Base-by-base conservation (phyloP, 257 asterid genomes). In the Nicotiana attenuata region DNA sequence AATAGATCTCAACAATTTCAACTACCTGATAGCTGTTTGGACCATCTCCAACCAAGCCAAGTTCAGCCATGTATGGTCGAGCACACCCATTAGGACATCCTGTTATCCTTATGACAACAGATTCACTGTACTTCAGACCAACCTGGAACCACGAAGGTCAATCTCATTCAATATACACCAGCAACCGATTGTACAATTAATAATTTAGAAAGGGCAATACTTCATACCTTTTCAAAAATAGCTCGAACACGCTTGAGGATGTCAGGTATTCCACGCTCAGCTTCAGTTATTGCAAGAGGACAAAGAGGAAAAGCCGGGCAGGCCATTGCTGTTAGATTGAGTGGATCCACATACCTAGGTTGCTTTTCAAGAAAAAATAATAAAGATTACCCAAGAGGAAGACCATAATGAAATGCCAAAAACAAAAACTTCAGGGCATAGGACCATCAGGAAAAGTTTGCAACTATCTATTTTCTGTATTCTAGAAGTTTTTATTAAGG, bases 51-150 rank as follows among this genome's bases (percentile, higher is more conserved):
- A 96, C 97, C 82, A 96, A 88, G 77, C 98, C 99, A 31, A 96
- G 97, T 86, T 96, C 99, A 91, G 99, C 99, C 99, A 96, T 92
- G 91, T 96, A 96, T 5, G 99, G 98, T 85, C 99, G 90, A 68
- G 98, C 98, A 86, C 99, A 96, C 16, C 99, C 99, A 84, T 96
- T 96, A 65, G 99, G 99, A 89, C 99, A 96, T 79, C 99, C 99
- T 5, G 99, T 96, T 77, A 96, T 85, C 92, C 99, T 91, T 86
- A 96, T 85, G 71, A 92, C 97, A 65, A 96, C 81, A 20, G 99
- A 96, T 88, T 96, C 99, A 16, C 79, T 87, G 83, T 92, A 88
- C 89, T 92, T 91, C 87, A 96, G 95, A 47, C 99, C 99, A 86
- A 96, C 97, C 99, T 96, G 90, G 84, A 82, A 85, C 60, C 67